Conservation (phyloP, 1,284 basidiomycete species). For the Boletus semigastroideus region DNA sequence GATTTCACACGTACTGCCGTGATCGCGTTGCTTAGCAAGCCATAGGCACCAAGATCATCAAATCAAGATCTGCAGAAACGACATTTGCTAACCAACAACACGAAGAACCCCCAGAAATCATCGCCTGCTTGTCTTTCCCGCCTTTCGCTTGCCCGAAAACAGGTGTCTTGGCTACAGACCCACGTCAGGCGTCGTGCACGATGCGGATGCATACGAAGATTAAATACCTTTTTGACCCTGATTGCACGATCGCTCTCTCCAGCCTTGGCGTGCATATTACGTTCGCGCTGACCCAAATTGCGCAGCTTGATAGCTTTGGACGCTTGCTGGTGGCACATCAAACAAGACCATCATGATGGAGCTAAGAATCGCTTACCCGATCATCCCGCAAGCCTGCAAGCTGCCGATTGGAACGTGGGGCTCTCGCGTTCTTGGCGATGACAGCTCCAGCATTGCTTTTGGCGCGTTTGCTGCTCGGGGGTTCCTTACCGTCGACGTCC, state of each 20-base stretch:
- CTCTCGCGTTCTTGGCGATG: constrained; percentile 49
- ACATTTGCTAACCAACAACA: constrained; percentile 6
- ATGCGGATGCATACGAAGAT: constrained; percentile 23
- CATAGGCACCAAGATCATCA: no score
- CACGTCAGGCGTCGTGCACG: constrained; percentile 10
- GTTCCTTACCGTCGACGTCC: constrained; percentile 67
- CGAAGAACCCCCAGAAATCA: constrained; percentile 31
- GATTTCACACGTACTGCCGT: no score
- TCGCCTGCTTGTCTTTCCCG: constrained; percentile 82
- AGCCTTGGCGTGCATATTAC: constrained; percentile 86
- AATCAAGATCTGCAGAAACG: not conserved
- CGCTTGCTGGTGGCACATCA: constrained; percentile 55
- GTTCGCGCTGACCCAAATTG: constrained; percentile 80
- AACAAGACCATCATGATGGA: not conserved
- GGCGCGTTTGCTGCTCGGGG: constrained; percentile 52
- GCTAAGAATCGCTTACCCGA: constrained; percentile 45
- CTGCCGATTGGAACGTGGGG: constrained; percentile 70
- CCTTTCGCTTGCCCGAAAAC: constrained; percentile 87
- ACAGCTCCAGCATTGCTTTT: constrained; percentile 65
- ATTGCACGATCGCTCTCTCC: constrained; percentile 87
- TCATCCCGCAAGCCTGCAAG: constrained; percentile 79
- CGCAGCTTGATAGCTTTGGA: constrained; percentile 78
- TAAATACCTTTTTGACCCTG: constrained; percentile 72
- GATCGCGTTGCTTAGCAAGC: no score
- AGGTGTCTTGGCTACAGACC: constrained; percentile 75